These are phyloP conservation scores for Citrus cavaleriei DNA, from an alignment of 345 rosid species.

Conservation along the genomic window DNA sequence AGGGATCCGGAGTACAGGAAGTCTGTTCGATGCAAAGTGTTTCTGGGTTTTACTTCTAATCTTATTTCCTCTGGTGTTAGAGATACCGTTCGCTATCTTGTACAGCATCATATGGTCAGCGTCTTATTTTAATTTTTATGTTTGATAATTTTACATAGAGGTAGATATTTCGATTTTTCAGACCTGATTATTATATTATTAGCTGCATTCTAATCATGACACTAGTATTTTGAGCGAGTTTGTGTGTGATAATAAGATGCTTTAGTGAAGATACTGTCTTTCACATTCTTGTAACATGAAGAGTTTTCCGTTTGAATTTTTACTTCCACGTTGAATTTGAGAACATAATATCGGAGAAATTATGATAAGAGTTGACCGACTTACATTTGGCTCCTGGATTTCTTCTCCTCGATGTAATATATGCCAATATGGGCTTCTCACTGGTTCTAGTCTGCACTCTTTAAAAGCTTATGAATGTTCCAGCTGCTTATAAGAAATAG, in stretches of 20 bases:
- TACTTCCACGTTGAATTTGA: background rate
- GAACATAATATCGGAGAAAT: background rate
- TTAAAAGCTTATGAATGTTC: background rate
- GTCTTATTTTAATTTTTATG: background rate
- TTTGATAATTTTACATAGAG: background rate
- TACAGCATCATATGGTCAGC: slow-evolving; percentile 86
- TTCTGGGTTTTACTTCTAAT: slow-evolving; percentile 96
- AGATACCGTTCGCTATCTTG: slow-evolving; percentile 80
- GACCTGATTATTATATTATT: background rate
- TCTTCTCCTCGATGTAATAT: background rate
- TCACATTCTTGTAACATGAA: background rate
- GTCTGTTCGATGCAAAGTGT: slow-evolving; percentile 77
- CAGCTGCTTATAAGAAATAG: background rate
- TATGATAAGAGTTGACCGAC: background rate
- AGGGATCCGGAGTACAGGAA: slow-evolving; percentile 52
- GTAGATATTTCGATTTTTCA: background rate
- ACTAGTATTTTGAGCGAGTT: background rate
- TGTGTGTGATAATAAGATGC: background rate
- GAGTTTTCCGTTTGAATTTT: too few relatives aligned
- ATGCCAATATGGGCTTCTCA: background rate
- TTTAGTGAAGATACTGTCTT: background rate
- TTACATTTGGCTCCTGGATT: background rate
- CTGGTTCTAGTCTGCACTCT: background rate
- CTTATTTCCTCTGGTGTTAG: slow-evolving; percentile 90
- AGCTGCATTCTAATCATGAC: background rate